Conservation (phyloP, 2,329 filamentous ascomycete species). For the Fusarium irregulare region DNA sequence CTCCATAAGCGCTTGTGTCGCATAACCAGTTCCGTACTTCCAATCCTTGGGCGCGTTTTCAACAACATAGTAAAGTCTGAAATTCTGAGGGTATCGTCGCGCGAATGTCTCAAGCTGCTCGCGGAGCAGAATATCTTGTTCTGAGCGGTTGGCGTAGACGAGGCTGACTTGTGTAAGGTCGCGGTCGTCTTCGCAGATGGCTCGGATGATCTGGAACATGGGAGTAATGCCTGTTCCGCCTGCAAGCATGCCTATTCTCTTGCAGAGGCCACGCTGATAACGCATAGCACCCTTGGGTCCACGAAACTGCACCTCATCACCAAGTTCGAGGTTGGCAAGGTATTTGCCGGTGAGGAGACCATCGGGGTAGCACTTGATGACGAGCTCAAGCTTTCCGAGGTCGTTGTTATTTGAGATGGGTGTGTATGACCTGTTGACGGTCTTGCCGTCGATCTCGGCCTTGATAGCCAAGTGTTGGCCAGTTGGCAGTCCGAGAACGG, state of each 20-base stretch:
- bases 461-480: slow-evolving; percentile 68
- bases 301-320: slow-evolving; percentile 63
- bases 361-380: slow-evolving; percentile 63
- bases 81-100: slow-evolving; percentile 61
- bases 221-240: slow-evolving; percentile 55
- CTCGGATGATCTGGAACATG: slow-evolving; percentile 67
- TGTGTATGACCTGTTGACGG: slow-evolving; percentile 65
- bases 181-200: slow-evolving; percentile 69
- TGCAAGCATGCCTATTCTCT: slow-evolving; percentile 65
- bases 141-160: slow-evolving; percentile 68
- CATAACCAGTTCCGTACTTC: slow-evolving; percentile 61
- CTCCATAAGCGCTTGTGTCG: slow-evolving; percentile 62
- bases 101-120: slow-evolving; percentile 66
- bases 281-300: slow-evolving; percentile 69
- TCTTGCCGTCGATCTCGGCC: slow-evolving; percentile 58
- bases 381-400: slow-evolving; percentile 60
- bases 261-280: slow-evolving; percentile 57
- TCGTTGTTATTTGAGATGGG: slow-evolving; percentile 64
- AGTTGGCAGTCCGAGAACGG: slow-evolving; percentile 64
- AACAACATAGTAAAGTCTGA: slow-evolving; percentile 67
- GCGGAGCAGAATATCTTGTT: slow-evolving; percentile 69
- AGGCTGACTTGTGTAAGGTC: slow-evolving; percentile 68
- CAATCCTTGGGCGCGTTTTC: slow-evolving; percentile 60
- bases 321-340: slow-evolving; percentile 58
- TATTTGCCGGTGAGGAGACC: slow-evolving; percentile 63